phyloP scores from a whole-genome alignment of 163 green algal species.

The Picocystis sp. region DNA sequence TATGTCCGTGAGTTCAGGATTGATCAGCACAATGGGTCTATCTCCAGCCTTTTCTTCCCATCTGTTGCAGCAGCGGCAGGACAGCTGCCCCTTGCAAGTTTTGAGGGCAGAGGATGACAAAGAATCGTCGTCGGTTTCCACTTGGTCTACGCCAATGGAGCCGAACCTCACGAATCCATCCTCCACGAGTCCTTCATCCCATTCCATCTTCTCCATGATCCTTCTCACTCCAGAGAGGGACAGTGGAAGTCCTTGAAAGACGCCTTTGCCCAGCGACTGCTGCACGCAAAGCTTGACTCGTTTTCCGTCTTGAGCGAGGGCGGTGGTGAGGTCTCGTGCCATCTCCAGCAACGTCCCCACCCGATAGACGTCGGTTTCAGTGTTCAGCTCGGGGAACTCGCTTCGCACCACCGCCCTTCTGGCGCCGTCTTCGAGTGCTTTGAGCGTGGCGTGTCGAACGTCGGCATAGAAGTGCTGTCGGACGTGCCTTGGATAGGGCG shows the following conservation, averaged over 20 bases:
- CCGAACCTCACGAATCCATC: constrained; percentile 29
- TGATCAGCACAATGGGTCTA: constrained; percentile 31
- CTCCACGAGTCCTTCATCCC: constrained; percentile 23
- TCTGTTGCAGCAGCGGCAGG: constrained; percentile 40
- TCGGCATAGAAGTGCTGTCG: constrained; percentile 35
- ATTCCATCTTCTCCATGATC: constrained; percentile 61
- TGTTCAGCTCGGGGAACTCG: constrained; percentile 17
- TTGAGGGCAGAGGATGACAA: constrained; percentile 52
- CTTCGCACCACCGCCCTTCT: constrained; percentile 11
- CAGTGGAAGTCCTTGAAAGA: constrained; percentile 56
- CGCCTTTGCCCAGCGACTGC: constrained; percentile 44
- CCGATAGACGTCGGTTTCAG: constrained; percentile 25
- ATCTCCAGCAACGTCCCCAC: constrained; percentile 28
- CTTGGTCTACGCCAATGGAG: constrained; percentile 19
- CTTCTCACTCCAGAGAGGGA: constrained; percentile 36
- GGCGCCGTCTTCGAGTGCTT: constrained; percentile 13
- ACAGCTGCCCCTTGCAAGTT: constrained; percentile 54
- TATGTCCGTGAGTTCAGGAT: constrained; percentile 37
- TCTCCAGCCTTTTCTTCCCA: constrained; percentile 19
- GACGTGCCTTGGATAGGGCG: constrained; percentile 20
- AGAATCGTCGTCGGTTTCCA: constrained; percentile 21
- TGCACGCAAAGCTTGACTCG: constrained; percentile 62
- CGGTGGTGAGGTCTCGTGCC: constrained; percentile 35
- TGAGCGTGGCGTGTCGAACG: constrained; percentile 5
- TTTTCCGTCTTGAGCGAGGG: constrained; percentile 36